Evolutionary conservation across 257 asterid genomes (phyloP), one percentile per base, ranked within the genome.

Genomic region (Galeopsis tetrahit): DNA sequence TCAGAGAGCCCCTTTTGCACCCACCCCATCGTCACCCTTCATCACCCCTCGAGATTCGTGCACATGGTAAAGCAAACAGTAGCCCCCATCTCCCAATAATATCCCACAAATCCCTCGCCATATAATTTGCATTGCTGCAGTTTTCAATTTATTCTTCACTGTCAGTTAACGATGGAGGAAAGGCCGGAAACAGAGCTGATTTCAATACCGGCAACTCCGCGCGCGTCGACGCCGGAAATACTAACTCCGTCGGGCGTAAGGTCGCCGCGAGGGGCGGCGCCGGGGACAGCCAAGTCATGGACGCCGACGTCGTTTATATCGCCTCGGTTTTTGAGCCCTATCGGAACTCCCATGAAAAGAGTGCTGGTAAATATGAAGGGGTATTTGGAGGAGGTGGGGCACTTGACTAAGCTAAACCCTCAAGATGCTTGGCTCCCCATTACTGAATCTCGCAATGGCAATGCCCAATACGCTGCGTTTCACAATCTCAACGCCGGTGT

Each of bases 361-460:
- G 99, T 92, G 42, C 76, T 95, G 72, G 79, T 90, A 1, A 95
- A 95, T 43, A 95, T 95, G 99, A 95, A 95, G 70, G 90, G 97
- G 0, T 95, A 95, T 33, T 77, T 95, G 77, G 99, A 95, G 79
- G 99, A 95, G 65, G 90, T 95, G 39, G 99, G 99, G 3, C 99
- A 95, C 44, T 80, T 95, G 73, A 95, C 99, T 1, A 95, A 95
- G 84, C 91, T 95, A 2, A 95, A 95, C 66, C 99, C 99, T 0
- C 98, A 95, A 61, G 99, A 95, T 72, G 98, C 99, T 52, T 95
- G 99, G 99, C 97, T 95, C 71, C 99, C 99, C 3, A 92, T 95
- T 35, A 95, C 99, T 4, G 99, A 95, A 33, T 95, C 99, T 9
- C 88, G 99, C 33, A 95, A 95, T 67, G 99, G 99, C 56, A 92